Percentiles rank a stretch among this genome's conserved stretches.
These are phyloP conservation scores for Sequoiadendron giganteum DNA, from an alignment of 75 land plant species.

Conservation along the genomic window DNA sequence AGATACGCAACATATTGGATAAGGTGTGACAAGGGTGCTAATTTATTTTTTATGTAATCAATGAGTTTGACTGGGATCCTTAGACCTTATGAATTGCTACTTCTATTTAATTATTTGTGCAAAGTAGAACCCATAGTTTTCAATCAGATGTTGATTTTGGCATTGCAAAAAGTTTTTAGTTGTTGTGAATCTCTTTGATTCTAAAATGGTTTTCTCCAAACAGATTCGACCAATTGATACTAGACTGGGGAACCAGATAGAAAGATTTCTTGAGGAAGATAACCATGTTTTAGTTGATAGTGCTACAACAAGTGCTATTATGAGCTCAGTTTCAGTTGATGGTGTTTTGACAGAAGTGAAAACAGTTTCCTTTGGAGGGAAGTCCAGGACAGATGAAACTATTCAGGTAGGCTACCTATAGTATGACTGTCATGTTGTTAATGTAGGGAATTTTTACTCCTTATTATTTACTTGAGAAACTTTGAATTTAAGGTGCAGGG, in stretches of 20 bases:
- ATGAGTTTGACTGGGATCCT: not conserved
- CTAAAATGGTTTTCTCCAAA: not conserved
- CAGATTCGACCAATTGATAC: slow-evolving; percentile 49
- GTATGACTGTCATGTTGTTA: not conserved
- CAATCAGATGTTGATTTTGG: not conserved
- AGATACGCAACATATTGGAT: slow-evolving; percentile 60
- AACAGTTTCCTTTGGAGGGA: slow-evolving; percentile 21
- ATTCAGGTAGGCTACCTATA: slow-evolving; percentile 14
- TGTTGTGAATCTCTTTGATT: not conserved
- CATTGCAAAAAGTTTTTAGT: not conserved
- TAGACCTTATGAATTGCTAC: not conserved
- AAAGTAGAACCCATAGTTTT: not conserved
- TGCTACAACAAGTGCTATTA: not conserved
- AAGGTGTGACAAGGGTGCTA: slow-evolving; percentile 46
- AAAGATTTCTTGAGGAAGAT: slow-evolving; percentile 29
- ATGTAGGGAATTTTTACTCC: not conserved
- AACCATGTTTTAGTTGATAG: not conserved
- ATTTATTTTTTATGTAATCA: not conserved
- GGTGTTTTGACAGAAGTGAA: slow-evolving; percentile 20
- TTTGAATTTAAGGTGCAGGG: not conserved
- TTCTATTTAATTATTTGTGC: not conserved
- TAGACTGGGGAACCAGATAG: slow-evolving; percentile 35
- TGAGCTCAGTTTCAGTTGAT: not conserved
- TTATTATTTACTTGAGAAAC: not conserved
- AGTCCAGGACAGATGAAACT: slow-evolving; percentile 28